A percentile compares a stretch with the other conserved stretches of the same genome.
These are phyloP conservation scores for Royoungia palumana DNA, from an alignment of 768 basidiomycete species.

Conservation along the genomic window DNA sequence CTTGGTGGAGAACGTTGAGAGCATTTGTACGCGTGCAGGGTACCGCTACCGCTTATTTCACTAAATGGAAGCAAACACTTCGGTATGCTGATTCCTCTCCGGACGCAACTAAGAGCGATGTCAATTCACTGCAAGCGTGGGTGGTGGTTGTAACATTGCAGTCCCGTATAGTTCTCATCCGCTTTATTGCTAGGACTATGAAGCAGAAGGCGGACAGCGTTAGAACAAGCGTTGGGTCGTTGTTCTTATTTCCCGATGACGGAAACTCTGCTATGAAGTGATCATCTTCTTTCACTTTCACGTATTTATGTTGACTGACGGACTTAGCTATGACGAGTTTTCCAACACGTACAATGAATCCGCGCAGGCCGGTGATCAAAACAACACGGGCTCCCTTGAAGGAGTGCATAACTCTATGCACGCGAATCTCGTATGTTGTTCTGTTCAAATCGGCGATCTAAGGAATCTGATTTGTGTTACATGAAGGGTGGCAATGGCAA, in stretches of 20 bases:
- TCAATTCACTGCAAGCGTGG: constrained; percentile 12
- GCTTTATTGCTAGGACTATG: constrained; percentile 7
- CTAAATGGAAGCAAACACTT: constrained; percentile 18
- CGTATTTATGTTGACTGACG: not conserved
- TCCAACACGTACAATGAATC: constrained; percentile 25
- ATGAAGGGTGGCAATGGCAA: constrained; percentile 26
- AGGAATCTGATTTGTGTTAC: not conserved
- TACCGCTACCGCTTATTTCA: constrained; percentile 15
- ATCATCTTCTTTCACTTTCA: not conserved
- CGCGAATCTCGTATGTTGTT: constrained; percentile 13
- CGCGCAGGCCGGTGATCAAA: constrained; percentile 7
- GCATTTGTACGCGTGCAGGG: constrained; percentile 1
- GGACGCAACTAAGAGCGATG: constrained; percentile 10
- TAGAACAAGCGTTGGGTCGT: constrained; percentile 15
- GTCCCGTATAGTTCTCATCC: not conserved
- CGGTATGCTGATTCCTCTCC: constrained; percentile 16
- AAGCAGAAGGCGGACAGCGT: constrained; percentile 13
- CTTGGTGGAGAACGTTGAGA: not conserved
- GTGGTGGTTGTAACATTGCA: not conserved
- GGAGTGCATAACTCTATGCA: constrained; percentile 21
- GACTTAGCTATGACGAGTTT: constrained; percentile 27
- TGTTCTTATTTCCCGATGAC: constrained; percentile 19
- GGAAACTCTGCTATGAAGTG: constrained; percentile 13
- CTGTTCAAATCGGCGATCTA: not conserved
- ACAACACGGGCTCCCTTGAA: constrained; percentile 20